These are phyloP conservation scores for Castanea crenata DNA, from an alignment of 306 rosid species.

Conservation along the genomic window DNA sequence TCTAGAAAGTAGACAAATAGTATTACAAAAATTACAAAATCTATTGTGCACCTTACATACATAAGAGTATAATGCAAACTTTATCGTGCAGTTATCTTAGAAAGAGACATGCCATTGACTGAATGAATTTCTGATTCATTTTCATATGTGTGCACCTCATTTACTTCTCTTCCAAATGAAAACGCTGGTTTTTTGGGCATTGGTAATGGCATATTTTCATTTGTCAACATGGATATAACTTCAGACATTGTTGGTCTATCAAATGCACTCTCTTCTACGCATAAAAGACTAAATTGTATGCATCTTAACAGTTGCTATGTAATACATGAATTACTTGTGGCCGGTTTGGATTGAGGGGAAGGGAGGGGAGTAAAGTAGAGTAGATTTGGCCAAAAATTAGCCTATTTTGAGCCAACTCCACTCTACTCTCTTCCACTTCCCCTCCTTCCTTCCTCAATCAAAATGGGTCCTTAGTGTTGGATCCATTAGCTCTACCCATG, in stretches of 20 bases:
- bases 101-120: neutral
- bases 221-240: conserved; percentile 8
- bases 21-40: too few species aligned
- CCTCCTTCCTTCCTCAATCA: too few species aligned
- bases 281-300: conserved; percentile 9
- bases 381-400: too few species aligned
- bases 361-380: too few species aligned
- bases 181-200: conserved; percentile 9
- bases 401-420: too few species aligned
- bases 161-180: too few species aligned
- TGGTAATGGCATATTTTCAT: neutral
- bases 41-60: too few species aligned
- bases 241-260: conserved; percentile 13
- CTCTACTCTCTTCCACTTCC: too few species aligned
- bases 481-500: neutral
- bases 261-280: conserved; percentile 4
- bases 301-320: neutral
- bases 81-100: neutral
- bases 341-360: too few species aligned
- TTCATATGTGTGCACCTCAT: neutral
- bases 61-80: too few species aligned
- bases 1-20: too few species aligned
- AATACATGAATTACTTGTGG: neutral
- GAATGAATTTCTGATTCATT: neutral
- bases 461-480: neutral